phyloP scores from a whole-genome alignment of 1,284 basidiomycete genomes.

The Ceratobasidium sp. region DNA sequence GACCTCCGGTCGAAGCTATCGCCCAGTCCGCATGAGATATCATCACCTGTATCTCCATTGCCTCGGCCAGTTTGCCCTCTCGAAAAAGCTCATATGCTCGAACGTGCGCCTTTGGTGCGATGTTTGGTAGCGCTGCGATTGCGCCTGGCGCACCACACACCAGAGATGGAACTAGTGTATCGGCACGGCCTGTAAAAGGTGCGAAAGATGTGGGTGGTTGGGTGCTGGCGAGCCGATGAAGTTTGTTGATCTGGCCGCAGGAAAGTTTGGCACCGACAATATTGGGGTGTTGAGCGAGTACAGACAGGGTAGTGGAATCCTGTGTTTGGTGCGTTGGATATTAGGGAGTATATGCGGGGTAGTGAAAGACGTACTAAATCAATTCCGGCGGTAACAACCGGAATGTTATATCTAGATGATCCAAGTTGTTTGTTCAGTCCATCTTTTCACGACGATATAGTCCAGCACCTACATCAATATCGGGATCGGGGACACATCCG shows the following conservation, averaged over 20 bases:
- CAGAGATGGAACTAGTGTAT: conserved; percentile 50
- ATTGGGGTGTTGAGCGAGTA: conserved; percentile 50
- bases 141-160: conserved; percentile 52
- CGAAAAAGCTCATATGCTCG: conserved; percentile 54
- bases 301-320: conserved; percentile 47
- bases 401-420: conserved; percentile 49
- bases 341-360: too few relatives aligned
- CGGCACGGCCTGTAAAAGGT: conserved; percentile 50
- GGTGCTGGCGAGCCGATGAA: conserved; percentile 32
- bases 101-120: conserved; percentile 54
- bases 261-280: conserved; percentile 52
- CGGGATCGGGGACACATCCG: conserved; percentile 50
- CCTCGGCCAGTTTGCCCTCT: conserved; percentile 46
- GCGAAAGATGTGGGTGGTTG: conserved; percentile 48
- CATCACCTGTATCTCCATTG: conserved; percentile 60
- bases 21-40: conserved; percentile 83
- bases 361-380: too few relatives aligned
- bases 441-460: too few relatives aligned
- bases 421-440: too few relatives aligned
- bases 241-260: conserved; percentile 50
- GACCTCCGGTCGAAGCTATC: conserved; percentile 75
- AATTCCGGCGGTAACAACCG: conserved; percentile 49
- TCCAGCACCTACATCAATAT: too few relatives aligned
- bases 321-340: too few relatives aligned
- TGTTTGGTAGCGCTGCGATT: conserved; percentile 58